Evolutionary conservation across 208 protist species (phyloP), one percentile per base, ranked within the genome.

Genomic region (Crithidia sp.): DNA sequence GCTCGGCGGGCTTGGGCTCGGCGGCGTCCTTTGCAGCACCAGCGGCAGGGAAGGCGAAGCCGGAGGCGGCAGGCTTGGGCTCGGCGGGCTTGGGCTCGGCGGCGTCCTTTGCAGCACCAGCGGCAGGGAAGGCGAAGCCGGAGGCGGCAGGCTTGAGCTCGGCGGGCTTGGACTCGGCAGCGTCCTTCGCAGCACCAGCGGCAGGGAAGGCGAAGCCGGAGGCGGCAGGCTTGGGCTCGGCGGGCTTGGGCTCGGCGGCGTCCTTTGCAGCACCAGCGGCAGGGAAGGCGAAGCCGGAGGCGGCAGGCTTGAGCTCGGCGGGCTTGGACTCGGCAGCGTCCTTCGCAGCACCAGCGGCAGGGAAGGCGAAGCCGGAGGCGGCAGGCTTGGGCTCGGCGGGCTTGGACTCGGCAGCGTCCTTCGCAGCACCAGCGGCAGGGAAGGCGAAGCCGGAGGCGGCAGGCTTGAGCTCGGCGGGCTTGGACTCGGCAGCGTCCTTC

Each of bases 201-300:
- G 28, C 28, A 28, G 28, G 28, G 28, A 28, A 28, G 28, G 28
- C 28, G 28, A 28, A 28, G 28, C 28, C 28, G 28, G 28, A 28
- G 28, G 28, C 3, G 10, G 53, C 66, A 19, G 47, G 47, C 53
- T 45, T 40, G 54, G 7, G 19, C 13, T 50, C 66, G 9, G 54
- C 66, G 43, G 54, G 28, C 28, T 28, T 28, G 28, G 28, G 28
- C 28, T 28, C 66, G 39, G 65, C 40, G 3, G 57, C n/a, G 58
- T 63, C 58, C 52, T 71, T 71, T 40, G 54, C 54, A 7, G 41
- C 66, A 5, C 45, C 41, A 56, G 41, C 53, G 40, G 65, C 65
- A 17, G 39, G 39, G n/a, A 61, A 58, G 8, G 8, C 53, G 65
- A 62, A 60, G 3, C 50, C 65, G 10, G 14, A 4, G 36, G 9